phyloP scores from a whole-genome alignment of 257 asterid genomes.

The Gentiana dahurica region DNA sequence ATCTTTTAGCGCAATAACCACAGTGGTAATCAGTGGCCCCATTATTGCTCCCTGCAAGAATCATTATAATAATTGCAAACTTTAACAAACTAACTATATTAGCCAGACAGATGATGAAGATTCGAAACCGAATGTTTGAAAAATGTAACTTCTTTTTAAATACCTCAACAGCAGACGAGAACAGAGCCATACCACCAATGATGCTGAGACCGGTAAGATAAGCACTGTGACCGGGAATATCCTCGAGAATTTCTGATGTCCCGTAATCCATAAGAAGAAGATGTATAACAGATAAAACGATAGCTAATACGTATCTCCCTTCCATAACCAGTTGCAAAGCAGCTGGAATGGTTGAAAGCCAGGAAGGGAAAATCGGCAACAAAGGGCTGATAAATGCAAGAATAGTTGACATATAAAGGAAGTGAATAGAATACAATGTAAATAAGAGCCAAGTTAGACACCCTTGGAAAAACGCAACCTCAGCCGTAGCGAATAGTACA shows the following conservation, averaged over 20 bases:
- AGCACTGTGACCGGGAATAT: slow-evolving; percentile 69
- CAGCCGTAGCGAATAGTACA: slow-evolving; percentile 75
- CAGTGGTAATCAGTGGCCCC: slow-evolving; percentile 89
- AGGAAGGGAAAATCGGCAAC: slow-evolving; percentile 65
- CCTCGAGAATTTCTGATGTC: slow-evolving; percentile 70
- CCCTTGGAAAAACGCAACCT: slow-evolving; percentile 89
- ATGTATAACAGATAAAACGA: slow-evolving; percentile 52
- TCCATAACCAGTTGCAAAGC: slow-evolving; percentile 68
- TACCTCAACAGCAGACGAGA: slow-evolving; percentile 86
- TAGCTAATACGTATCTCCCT: slow-evolving; percentile 60
- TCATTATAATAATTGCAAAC: background rate
- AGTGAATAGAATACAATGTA: slow-evolving; percentile 66
- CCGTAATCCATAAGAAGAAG: slow-evolving; percentile 78
- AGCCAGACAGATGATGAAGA: background rate
- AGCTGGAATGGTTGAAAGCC: slow-evolving; percentile 83
- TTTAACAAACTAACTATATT: background rate
- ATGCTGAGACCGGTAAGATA: slow-evolving; percentile 95
- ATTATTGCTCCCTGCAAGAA: slow-evolving; percentile 82
- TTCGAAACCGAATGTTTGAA: no score
- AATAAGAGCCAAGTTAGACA: slow-evolving; percentile 91
- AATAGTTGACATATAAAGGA: slow-evolving; percentile 76
- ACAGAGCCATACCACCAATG: slow-evolving; percentile 96
- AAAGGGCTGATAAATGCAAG: slow-evolving; percentile 72
- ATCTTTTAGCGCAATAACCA: slow-evolving; percentile 76
- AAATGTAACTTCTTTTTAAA: background rate